Percentiles rank a stretch among this genome's conserved stretches.
Conservation (phyloP, 441 rosid species). For the Adansonia gregorii region DNA sequence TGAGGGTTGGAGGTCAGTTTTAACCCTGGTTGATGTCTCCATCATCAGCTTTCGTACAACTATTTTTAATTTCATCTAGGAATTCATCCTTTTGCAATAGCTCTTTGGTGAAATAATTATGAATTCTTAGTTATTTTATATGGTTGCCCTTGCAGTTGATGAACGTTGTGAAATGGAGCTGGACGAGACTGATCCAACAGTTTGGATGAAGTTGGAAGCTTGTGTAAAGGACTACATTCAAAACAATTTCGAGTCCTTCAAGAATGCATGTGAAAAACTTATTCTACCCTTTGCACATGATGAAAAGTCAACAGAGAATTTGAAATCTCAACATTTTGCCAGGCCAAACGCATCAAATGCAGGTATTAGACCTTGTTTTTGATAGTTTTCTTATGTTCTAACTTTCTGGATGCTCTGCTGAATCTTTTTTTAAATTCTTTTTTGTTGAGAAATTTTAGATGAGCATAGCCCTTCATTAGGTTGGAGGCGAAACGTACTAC, state of each 20-base stretch:
- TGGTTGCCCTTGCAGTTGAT: slow-evolving; percentile 63
- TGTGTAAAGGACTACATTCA: slow-evolving; percentile 79
- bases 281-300: slow-evolving; percentile 78
- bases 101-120: slow-evolving; percentile 17
- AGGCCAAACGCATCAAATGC: slow-evolving; percentile 52
- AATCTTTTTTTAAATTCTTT: slow-evolving; percentile 30
- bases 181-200: slow-evolving; percentile 98
- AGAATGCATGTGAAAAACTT: slow-evolving; percentile 72
- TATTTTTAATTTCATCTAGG: slow-evolving; percentile 4
- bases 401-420: slow-evolving; percentile 24
- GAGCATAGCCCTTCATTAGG: slow-evolving; percentile 76
- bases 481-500: slow-evolving; percentile 92
- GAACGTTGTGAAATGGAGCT: slow-evolving; percentile 98
- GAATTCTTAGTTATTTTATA: slow-evolving; percentile 28
- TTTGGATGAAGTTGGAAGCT: slow-evolving; percentile 91
- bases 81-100: neutral
- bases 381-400: slow-evolving; percentile 10
- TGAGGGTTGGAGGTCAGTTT: slow-evolving; percentile 9
- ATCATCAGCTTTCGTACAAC: slow-evolving; percentile 7
- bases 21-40: slow-evolving; percentile 12
- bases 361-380: slow-evolving; percentile 49
- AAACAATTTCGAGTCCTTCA: slow-evolving; percentile 64
- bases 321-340: slow-evolving; percentile 50
- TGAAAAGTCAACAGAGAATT: slow-evolving; percentile 65
- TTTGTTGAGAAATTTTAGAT: slow-evolving; percentile 42